Conservation (phyloP, 768 basidiomycete species). For the Rhizopogon vulgaris region DNA sequence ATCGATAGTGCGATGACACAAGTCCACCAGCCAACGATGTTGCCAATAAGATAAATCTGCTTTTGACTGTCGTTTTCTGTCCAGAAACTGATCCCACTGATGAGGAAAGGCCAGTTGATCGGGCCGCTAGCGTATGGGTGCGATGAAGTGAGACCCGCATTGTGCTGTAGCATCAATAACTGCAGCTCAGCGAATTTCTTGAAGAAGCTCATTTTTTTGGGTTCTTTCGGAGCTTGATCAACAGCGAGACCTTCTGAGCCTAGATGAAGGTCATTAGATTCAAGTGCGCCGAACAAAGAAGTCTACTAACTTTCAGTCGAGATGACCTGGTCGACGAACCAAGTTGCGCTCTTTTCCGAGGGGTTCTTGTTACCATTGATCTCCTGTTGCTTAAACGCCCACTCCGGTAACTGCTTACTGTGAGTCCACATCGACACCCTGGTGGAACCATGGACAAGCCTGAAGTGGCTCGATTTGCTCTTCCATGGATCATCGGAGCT, state of each 20-base stretch:
- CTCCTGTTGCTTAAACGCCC: slow-evolving; percentile 97
- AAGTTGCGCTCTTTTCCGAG: slow-evolving; percentile 73
- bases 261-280: slow-evolving; percentile 16
- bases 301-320: slow-evolving; percentile 56
- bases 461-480: slow-evolving; percentile 92
- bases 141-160: slow-evolving; percentile 95
- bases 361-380: slow-evolving; percentile 96
- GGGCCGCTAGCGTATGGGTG: slow-evolving; percentile 97
- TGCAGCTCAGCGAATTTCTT: slow-evolving; percentile 93
- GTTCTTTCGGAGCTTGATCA: slow-evolving; percentile 50
- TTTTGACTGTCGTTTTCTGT: slow-evolving; percentile 77
- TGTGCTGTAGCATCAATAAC: slow-evolving; percentile 94
- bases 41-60: slow-evolving; percentile 96
- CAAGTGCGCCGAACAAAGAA: not conserved
- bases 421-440: slow-evolving; percentile 95
- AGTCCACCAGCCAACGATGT: slow-evolving; percentile 92
- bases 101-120: slow-evolving; percentile 96
- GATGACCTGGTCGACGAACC: slow-evolving; percentile 85
- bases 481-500: slow-evolving; percentile 81
- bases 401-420: slow-evolving; percentile 78
- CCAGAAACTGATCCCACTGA: slow-evolving; percentile 98
- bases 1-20: slow-evolving; percentile 82
- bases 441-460: slow-evolving; percentile 82
- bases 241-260: slow-evolving; percentile 49
- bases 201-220: slow-evolving; percentile 87